Evolutionary conservation across 2,329 filamentous ascomycete genomes (phyloP).

Genomic region (Torrubiellomyces zombiae): DNA sequence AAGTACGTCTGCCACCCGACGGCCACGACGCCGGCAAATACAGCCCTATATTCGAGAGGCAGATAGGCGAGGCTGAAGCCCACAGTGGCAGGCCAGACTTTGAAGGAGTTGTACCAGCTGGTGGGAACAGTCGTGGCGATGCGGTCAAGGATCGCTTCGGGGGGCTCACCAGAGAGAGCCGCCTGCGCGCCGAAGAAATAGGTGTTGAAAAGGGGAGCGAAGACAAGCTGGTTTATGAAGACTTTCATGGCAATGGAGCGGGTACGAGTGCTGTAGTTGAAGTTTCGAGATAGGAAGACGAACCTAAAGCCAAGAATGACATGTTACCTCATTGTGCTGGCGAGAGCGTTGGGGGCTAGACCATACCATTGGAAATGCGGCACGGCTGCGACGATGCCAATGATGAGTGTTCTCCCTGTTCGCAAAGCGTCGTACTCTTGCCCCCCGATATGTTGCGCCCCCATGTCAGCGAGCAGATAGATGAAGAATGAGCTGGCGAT

Average conservation of each 20-base stretch:
- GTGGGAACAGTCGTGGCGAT: conserved; percentile 60
- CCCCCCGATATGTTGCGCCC: conserved; percentile 52
- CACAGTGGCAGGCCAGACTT: conserved; percentile 77
- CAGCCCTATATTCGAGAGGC: conserved; percentile 58
- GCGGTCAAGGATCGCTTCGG: conserved; percentile 49
- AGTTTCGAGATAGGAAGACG: conserved; percentile 61
- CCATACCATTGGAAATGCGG: conserved; percentile 68
- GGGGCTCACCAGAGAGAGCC: conserved; percentile 50
- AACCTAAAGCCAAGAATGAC: conserved; percentile 34
- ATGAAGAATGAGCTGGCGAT: conserved; percentile 59
- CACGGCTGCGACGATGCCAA: conserved; percentile 57
- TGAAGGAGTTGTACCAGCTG: conserved; percentile 63
- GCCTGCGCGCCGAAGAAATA: conserved; percentile 76
- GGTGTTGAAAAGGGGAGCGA: conserved; percentile 69
- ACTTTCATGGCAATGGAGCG: conserved; percentile 65
- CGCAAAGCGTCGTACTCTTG: conserved; percentile 51
- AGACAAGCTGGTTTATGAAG: conserved; percentile 59
- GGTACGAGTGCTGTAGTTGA: conserved; percentile 65
- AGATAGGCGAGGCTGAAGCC: conserved; percentile 80
- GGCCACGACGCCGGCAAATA: conserved; percentile 65
- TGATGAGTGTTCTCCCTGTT: conserved; percentile 54
- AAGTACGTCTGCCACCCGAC: conserved; percentile 91
- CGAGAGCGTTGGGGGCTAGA: conserved; percentile 1
- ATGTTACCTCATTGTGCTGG: no score
- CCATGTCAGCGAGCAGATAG: conserved; percentile 62